Evolutionary conservation across 306 rosid species (phyloP).

Genomic region (Betula pendula): DNA sequence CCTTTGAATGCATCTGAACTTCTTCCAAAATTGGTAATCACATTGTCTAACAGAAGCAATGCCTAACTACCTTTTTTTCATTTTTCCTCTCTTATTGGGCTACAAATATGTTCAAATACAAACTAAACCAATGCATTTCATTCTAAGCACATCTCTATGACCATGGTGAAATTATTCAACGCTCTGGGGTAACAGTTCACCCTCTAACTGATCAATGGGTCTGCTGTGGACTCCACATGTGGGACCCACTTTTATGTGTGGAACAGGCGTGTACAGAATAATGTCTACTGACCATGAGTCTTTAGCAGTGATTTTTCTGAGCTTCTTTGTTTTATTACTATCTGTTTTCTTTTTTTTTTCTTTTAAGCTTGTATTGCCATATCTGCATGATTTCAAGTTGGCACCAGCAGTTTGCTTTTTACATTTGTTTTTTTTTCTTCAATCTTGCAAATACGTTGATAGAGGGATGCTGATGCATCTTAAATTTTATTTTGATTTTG

Average conservation of each 20-base stretch:
- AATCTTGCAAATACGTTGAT: neutral
- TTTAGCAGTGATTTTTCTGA: neutral
- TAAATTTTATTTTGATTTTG: neutral
- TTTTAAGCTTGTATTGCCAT: neutral
- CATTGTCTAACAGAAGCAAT: constrained; percentile 19
- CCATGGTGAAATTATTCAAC: neutral
- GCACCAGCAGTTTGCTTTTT: neutral
- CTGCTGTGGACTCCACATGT: neutral
- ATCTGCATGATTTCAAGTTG: neutral
- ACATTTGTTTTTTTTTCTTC: neutral
- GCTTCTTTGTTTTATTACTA: neutral
- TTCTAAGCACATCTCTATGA: neutral
- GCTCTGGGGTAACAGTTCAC: neutral
- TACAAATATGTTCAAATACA: neutral
- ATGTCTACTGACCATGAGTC: neutral
- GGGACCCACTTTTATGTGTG: neutral
- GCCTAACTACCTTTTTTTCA: constrained; percentile 13
- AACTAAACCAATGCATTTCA: neutral
- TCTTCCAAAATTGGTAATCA: constrained; percentile 76
- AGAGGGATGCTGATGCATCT: neutral
- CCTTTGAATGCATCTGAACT: constrained; percentile 79
- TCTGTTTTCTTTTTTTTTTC: neutral
- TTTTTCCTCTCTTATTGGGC: neutral
- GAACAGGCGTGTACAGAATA: neutral
- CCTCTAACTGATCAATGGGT: neutral